Evolutionary conservation across 1,139 yeast genomes (phyloP).

Genomic region (Maudiozyma humilis): DNA sequence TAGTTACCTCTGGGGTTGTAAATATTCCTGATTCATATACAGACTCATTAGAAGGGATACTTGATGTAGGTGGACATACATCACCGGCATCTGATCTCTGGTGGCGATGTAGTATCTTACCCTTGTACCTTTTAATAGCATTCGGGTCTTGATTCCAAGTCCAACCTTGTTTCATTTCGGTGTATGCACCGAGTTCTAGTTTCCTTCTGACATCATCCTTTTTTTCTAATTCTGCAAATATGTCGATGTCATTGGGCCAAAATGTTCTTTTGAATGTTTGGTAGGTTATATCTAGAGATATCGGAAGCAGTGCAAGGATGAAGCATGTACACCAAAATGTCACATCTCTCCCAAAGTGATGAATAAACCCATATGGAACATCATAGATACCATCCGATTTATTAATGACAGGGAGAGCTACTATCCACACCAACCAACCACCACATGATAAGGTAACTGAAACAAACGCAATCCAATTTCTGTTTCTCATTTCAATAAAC

Average conservation of each 20-base stretch:
- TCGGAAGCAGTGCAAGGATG: slow-evolving; percentile 47
- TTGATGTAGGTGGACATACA: background rate
- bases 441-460: slow-evolving; percentile 67
- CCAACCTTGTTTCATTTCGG: slow-evolving; percentile 79
- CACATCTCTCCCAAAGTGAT: slow-evolving; percentile 67
- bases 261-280: slow-evolving; percentile 51
- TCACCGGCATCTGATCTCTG: background rate
- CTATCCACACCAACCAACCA: slow-evolving; percentile 86
- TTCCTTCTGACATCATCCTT: slow-evolving; percentile 57
- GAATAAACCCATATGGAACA: slow-evolving; percentile 59
- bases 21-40: background rate
- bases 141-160: slow-evolving; percentile 40
- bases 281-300: slow-evolving; percentile 56
- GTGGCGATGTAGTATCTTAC: slow-evolving; percentile 12
- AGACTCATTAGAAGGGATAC: background rate
- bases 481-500: slow-evolving; percentile 74
- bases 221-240: slow-evolving; percentile 69
- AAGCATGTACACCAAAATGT: slow-evolving; percentile 82
- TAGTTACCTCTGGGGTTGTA: background rate
- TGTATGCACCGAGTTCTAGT: slow-evolving; percentile 65
- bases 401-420: slow-evolving; percentile 63
- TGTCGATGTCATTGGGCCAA: slow-evolving; percentile 66
- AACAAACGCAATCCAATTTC: slow-evolving; percentile 64
- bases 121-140: slow-evolving; percentile 23
- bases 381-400: slow-evolving; percentile 57